These are phyloP conservation scores for Paraconiothyrium sp. DNA, from an alignment of 2,329 filamentous ascomycete species.

Conservation along the genomic window DNA sequence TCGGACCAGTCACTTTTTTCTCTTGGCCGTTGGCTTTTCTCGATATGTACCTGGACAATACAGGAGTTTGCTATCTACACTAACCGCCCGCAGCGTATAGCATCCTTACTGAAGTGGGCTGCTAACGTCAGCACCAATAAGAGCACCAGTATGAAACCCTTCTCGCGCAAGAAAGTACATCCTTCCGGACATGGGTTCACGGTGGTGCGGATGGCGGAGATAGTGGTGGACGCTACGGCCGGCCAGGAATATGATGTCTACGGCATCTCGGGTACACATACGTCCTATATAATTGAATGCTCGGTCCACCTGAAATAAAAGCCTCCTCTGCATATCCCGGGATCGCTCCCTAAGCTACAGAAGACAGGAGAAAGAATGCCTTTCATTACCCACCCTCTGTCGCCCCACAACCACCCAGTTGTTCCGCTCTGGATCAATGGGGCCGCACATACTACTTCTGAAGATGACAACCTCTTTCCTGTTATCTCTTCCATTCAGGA, in stretches of 20 bases:
- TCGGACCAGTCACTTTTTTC: no score
- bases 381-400: conserved; percentile 6
- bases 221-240: not conserved
- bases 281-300: not conserved
- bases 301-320: no score
- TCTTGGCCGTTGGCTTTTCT: no score
- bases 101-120: not conserved
- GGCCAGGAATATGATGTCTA: not conserved
- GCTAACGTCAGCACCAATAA: not conserved
- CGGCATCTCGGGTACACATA: not conserved
- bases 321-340: no score
- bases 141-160: not conserved
- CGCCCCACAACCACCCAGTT: conserved; percentile 19
- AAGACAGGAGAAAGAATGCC: conserved; percentile 5
- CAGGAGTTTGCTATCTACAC: no score
- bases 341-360: no score
- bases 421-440: conserved; percentile 58
- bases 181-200: not conserved
- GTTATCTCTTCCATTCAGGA: conserved; percentile 64
- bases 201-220: not conserved
- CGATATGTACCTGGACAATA: no score
- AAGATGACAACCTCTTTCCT: conserved; percentile 55
- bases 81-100: no score
- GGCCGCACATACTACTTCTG: conserved; percentile 51
- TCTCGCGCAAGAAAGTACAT: not conserved